These are phyloP conservation scores for Trichoderma atrobrunneum DNA, from an alignment of 2,329 filamentous ascomycete genomes.

Conservation along the genomic window DNA sequence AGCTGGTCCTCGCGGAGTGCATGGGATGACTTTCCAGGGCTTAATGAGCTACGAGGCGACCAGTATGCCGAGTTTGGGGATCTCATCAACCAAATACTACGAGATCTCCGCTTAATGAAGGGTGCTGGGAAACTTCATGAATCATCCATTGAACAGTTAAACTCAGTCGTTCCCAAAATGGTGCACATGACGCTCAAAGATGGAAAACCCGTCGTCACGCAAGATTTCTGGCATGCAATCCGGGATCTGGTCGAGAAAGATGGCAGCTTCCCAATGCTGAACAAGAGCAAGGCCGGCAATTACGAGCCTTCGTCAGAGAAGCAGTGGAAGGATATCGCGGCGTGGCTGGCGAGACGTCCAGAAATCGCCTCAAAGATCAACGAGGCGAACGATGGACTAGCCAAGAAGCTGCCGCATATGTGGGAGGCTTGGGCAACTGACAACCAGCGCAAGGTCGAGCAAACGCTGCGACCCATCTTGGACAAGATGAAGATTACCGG, in stretches of 20 bases:
- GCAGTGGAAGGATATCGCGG: conserved; percentile 47
- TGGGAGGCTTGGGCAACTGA: conserved; percentile 54
- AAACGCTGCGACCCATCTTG: conserved; percentile 31
- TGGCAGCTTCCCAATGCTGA: conserved; percentile 45
- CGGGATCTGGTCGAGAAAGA: conserved; percentile 52
- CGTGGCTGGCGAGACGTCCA: conserved; percentile 39
- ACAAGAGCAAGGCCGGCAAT: conserved; percentile 37
- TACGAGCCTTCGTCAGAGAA: conserved; percentile 42
- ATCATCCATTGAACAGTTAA: conserved; percentile 42
- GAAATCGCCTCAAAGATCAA: conserved; percentile 30
- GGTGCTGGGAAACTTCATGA: conserved; percentile 36
- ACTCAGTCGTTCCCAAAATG: conserved; percentile 52
- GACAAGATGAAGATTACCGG: conserved; percentile 36
- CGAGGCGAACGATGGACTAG: conserved; percentile 28
- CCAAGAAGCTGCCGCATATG: conserved; percentile 35
- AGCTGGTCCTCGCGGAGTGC: conserved; percentile 27
- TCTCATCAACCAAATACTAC: conserved; percentile 27
- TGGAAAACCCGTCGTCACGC: conserved; percentile 53
- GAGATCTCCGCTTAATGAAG: conserved; percentile 25
- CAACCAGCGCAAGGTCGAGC: conserved; percentile 43
- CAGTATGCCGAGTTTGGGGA: conserved; percentile 24
- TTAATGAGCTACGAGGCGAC: conserved; percentile 17
- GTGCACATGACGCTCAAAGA: conserved; percentile 54
- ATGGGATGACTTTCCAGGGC: conserved; percentile 22
- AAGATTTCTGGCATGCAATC: conserved; percentile 65